Evolutionary conservation across 768 basidiomycete species (phyloP).

Genomic region (Mycena sanguinolenta): DNA sequence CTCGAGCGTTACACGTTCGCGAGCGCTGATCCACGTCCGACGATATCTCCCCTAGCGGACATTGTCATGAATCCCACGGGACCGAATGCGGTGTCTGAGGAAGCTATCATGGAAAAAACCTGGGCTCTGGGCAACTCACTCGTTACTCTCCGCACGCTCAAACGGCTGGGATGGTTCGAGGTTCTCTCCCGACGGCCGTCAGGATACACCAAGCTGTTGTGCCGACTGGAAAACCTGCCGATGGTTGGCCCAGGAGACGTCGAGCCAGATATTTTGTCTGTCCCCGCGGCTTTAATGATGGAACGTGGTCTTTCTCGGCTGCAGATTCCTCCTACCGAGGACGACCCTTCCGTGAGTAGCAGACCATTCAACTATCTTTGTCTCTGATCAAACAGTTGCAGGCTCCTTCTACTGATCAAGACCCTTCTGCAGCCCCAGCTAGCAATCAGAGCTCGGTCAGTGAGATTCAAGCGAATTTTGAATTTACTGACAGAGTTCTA

Average conservation of each 20-base stretch:
- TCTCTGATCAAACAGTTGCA: background rate
- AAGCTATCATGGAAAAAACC: constrained; percentile 70
- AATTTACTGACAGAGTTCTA: background rate
- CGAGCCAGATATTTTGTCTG: constrained; percentile 79
- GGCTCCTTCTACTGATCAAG: constrained; percentile 35
- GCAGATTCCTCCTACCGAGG: constrained; percentile 35
- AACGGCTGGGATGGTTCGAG: constrained; percentile 89
- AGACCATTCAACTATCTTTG: background rate
- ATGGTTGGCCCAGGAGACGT: constrained; percentile 88
- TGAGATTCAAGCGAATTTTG: background rate
- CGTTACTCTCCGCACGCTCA: constrained; percentile 82
- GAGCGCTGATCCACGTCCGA: constrained; percentile 92
- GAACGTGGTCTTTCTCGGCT: constrained; percentile 63
- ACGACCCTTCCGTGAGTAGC: constrained; percentile 26
- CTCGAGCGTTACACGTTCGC: constrained; percentile 94
- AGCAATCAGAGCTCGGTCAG: constrained; percentile 16
- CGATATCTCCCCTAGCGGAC: constrained; percentile 82
- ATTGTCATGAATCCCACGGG: constrained; percentile 75
- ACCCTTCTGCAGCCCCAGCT: constrained; percentile 4
- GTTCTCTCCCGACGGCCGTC: constrained; percentile 89
- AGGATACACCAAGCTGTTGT: constrained; percentile 87
- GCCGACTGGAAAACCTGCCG: constrained; percentile 90
- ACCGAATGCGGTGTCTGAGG: constrained; percentile 50
- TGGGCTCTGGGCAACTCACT: constrained; percentile 92
- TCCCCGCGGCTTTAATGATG: constrained; percentile 81